Percentiles rank a stretch among this genome's conserved stretches.
phyloP scores from a whole-genome alignment of 1,139 yeast genomes.

The Hanseniaspora sp. region DNA sequence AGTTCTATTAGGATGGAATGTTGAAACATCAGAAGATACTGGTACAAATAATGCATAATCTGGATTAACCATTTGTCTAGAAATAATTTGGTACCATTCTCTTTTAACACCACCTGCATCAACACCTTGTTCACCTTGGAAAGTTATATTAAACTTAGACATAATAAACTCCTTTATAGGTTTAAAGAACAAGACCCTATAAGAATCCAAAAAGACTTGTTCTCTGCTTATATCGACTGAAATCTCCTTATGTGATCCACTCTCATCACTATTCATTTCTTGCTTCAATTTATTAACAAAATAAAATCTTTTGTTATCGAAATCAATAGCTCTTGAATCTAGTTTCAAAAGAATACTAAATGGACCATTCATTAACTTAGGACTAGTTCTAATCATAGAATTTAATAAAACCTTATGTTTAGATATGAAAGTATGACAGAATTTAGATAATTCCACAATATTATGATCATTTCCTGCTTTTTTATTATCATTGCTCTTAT shows the following conservation, averaged over 20 bases:
- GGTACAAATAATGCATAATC: conserved; percentile 90
- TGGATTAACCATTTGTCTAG: conserved; percentile 93
- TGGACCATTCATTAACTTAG: conserved; percentile 93
- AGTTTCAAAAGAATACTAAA: conserved; percentile 71
- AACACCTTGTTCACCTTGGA: conserved; percentile 90
- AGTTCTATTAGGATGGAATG: conserved; percentile 90
- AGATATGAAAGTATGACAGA: conserved; percentile 78
- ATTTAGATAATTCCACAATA: conserved; percentile 50
- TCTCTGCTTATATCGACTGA: conserved; percentile 70
- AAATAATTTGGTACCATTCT: conserved; percentile 93
- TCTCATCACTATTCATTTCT: neutral
- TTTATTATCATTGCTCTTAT: conserved; percentile 44
- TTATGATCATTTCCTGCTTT: conserved; percentile 40
- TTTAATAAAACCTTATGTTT: conserved; percentile 81
- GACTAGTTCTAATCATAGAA: conserved; percentile 83
- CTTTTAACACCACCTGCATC: conserved; percentile 98
- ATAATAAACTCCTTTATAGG: conserved; percentile 63
- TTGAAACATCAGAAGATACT: conserved; percentile 70
- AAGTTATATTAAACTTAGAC: conserved; percentile 64
- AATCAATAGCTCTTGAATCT: conserved; percentile 82
- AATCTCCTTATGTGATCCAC: conserved; percentile 33
- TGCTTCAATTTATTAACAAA: conserved; percentile 56
- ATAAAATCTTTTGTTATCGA: conserved; percentile 84
- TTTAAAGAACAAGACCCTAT: conserved; percentile 72
- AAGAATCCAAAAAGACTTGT: conserved; percentile 85